phyloP scores from a whole-genome alignment of 331 rosid species.

The Quercus tomentella region DNA sequence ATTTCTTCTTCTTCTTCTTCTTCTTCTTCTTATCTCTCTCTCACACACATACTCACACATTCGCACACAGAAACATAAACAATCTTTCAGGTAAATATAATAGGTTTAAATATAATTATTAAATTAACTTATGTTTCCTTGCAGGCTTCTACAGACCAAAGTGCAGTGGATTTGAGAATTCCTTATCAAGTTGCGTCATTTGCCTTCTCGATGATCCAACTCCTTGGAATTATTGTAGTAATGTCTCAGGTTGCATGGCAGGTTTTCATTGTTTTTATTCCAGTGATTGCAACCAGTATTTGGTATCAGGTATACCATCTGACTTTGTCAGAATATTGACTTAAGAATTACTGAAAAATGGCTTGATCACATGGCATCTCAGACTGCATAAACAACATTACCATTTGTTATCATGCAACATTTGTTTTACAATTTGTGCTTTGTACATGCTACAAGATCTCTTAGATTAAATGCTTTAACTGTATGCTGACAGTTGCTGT shows the following conservation, averaged over 20 bases:
- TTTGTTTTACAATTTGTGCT: not conserved
- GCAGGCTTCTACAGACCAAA: slow-evolving; percentile 92
- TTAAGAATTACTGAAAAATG: not conserved
- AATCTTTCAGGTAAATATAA: not conserved
- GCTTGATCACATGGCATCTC: not conserved
- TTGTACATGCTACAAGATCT: not conserved
- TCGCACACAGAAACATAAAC: not conserved
- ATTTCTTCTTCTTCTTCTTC: not conserved
- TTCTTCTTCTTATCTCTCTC: no score
- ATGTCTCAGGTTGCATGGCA: slow-evolving; percentile 91
- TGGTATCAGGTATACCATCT: slow-evolving; percentile 68
- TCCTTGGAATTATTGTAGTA: slow-evolving; percentile 64
- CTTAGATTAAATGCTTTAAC: not conserved
- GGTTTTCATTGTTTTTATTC: slow-evolving; percentile 64
- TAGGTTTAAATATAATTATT: not conserved
- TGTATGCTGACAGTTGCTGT: no score
- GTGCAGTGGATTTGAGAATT: slow-evolving; percentile 51
- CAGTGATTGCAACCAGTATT: slow-evolving; percentile 54
- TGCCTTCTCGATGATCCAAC: slow-evolving; percentile 37
- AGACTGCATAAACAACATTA: not conserved
- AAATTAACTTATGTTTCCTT: slow-evolving; percentile 5
- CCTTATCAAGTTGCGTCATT: slow-evolving; percentile 24
- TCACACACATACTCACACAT: not conserved
- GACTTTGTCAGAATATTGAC: not conserved
- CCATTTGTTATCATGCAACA: not conserved